These are phyloP conservation scores for Coniochaeta prunicola DNA, from an alignment of 2,329 filamentous ascomycete genomes.

Conservation along the genomic window DNA sequence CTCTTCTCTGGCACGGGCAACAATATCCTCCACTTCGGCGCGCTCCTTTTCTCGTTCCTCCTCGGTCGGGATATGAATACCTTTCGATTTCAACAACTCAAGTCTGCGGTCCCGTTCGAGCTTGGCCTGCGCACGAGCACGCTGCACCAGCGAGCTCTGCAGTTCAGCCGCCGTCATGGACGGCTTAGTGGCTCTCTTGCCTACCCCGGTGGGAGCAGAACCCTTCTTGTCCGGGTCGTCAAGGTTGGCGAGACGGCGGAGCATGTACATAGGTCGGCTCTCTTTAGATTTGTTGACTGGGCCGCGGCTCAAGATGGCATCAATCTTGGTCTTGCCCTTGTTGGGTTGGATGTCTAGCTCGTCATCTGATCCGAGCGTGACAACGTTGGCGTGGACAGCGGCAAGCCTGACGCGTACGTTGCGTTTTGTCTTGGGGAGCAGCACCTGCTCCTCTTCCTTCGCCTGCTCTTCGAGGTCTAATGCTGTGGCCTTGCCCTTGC, in stretches of 20 bases:
- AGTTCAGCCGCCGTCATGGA: slow-evolving; percentile 65
- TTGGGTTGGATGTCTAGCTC: slow-evolving; percentile 54
- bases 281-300: slow-evolving; percentile 58
- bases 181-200: slow-evolving; percentile 31
- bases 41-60: slow-evolving; percentile 82
- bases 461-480: slow-evolving; percentile 13
- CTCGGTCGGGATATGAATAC: slow-evolving; percentile 72
- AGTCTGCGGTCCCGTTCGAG: slow-evolving; percentile 71
- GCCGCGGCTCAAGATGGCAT: slow-evolving; percentile 62
- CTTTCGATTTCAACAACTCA: slow-evolving; percentile 68
- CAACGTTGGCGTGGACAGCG: slow-evolving; percentile 26
- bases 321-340: slow-evolving; percentile 42
- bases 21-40: slow-evolving; percentile 77
- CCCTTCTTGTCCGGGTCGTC: slow-evolving; percentile 51
- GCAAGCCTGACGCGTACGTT: slow-evolving; percentile 45
- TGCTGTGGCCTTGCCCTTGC: slow-evolving; percentile 49
- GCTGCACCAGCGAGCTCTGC: slow-evolving; percentile 58
- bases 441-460: background rate
- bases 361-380: slow-evolving; percentile 40
- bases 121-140: slow-evolving; percentile 73
- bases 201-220: slow-evolving; percentile 16
- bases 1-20: slow-evolving; percentile 76
- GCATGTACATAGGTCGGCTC: slow-evolving; percentile 53
- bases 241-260: slow-evolving; percentile 70
- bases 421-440: slow-evolving; percentile 27